Percentiles rank a stretch among this genome's conserved stretches.
Evolutionary conservation across 192 early-diverging fungal species (phyloP).

Genomic region (Pecoramyces ruminantium): DNA sequence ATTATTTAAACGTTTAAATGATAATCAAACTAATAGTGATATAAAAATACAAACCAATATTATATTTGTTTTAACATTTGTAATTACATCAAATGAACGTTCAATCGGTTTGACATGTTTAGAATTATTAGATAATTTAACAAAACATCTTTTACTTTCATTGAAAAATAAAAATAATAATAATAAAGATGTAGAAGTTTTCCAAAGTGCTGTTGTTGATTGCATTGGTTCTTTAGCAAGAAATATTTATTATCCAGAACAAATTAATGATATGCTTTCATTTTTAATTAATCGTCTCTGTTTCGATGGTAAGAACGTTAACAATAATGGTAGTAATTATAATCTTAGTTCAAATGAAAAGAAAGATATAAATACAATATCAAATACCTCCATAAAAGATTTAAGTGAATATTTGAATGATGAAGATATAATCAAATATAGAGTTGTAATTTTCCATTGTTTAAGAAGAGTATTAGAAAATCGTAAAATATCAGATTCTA

Average conservation of each 20-base stretch:
- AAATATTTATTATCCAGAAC: background rate
- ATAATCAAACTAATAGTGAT: background rate
- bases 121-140: background rate
- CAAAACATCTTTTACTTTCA: background rate
- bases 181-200: background rate
- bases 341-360: background rate
- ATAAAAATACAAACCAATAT: background rate
- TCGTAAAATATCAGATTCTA: background rate
- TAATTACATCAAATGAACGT: background rate
- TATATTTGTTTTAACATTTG: background rate
- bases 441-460: background rate
- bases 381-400: background rate
- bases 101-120: background rate
- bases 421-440: background rate
- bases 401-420: background rate
- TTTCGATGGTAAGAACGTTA: background rate
- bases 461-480: background rate
- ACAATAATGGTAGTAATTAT: background rate
- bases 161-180: background rate
- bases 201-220: background rate
- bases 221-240: slow-evolving; percentile 1
- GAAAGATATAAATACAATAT: background rate
- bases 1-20: background rate
- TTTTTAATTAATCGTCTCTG: background rate
- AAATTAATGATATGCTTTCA: background rate